Conservation (phyloP, 2,329 filamentous ascomycete species). For the Epichloe glyceriae region DNA sequence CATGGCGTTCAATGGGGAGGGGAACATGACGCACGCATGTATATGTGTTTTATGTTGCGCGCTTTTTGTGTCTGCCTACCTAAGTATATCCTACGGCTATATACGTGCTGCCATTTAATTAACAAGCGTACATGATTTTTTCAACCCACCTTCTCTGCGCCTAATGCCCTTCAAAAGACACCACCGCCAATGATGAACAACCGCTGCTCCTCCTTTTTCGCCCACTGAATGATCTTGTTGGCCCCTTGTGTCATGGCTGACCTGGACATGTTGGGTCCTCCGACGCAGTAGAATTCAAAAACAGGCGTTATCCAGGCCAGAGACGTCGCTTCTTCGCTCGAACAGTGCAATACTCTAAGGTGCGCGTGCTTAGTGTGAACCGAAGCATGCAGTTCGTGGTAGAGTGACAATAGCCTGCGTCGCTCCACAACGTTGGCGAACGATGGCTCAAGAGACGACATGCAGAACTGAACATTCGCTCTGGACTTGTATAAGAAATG, state of each 20-base stretch:
- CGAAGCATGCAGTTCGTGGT: slow-evolving; percentile 70
- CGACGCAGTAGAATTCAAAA: slow-evolving; percentile 94
- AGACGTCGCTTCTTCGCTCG: slow-evolving; percentile 61
- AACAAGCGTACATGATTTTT: neutral
- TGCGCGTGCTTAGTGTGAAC: slow-evolving; percentile 77
- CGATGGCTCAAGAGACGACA: slow-evolving; percentile 65
- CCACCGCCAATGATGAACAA: slow-evolving; percentile 97
- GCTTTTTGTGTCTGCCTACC: neutral
- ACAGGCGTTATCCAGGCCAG: slow-evolving; percentile 83
- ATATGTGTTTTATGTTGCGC: neutral
- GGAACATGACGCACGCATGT: neutral
- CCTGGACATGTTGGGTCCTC: slow-evolving; percentile 55
- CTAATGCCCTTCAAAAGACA: slow-evolving; percentile 42
- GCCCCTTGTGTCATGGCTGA: slow-evolving; percentile 68
- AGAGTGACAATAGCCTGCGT: slow-evolving; percentile 68
- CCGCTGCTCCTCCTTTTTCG: slow-evolving; percentile 79
- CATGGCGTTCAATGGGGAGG: neutral
- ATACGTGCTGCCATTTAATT: neutral
- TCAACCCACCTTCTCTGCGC: neutral
- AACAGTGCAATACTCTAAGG: slow-evolving; percentile 73
- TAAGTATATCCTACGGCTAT: neutral
- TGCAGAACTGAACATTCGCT: slow-evolving; percentile 88
- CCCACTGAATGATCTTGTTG: slow-evolving; percentile 84
- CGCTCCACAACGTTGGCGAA: slow-evolving; percentile 47
- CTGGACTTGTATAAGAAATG: slow-evolving; percentile 96